These are phyloP conservation scores for Neocucurbitaria cava DNA, from an alignment of 2,329 filamentous ascomycete species.

Conservation along the genomic window DNA sequence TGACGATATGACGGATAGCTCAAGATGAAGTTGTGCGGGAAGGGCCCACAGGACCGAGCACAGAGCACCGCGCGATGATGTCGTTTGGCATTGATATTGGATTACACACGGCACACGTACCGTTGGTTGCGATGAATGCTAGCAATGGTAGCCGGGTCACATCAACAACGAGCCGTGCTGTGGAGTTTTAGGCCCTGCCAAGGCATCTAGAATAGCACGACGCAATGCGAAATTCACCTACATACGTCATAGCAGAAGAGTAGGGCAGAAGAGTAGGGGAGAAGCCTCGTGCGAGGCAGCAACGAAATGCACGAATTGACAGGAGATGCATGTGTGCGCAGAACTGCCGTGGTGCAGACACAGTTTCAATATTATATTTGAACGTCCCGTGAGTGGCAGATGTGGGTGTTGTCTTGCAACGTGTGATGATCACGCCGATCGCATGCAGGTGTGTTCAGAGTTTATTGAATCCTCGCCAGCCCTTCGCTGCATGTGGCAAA, in stretches of 20 bases:
- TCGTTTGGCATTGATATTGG: constrained; percentile 18
- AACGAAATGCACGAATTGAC: constrained; percentile 1
- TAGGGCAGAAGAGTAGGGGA: too few relatives aligned
- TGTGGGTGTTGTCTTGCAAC: constrained; percentile 6
- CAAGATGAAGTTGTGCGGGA: constrained; percentile 11
- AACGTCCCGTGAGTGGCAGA: constrained; percentile 4
- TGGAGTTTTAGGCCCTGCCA: constrained; percentile 11
- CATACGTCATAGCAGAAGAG: constrained; percentile 34
- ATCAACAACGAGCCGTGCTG: constrained; percentile 7
- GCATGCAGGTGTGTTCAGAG: constrained; percentile 11
- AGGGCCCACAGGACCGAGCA: constrained; percentile 21
- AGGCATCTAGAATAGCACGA: constrained; percentile 7
- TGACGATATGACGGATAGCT: constrained; percentile 30
- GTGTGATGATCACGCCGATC: constrained; percentile 27
- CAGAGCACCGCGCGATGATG: constrained; percentile 23
- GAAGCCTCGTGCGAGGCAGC: constrained; percentile 20
- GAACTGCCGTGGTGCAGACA: constrained; percentile 13
- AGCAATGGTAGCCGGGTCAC: constrained; percentile 8
- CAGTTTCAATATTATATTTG: constrained; percentile 22
- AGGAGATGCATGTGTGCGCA: constrained; percentile 1
- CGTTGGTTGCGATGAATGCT: constrained; percentile 8
- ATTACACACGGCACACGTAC: constrained; percentile 9
- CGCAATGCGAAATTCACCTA: background rate
- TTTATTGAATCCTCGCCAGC: constrained; percentile 20
- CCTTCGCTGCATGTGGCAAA: constrained; percentile 26